Percentiles rank a stretch among this genome's conserved stretches.
phyloP scores from a whole-genome alignment of 2,329 filamentous ascomycete species.

The Coleophoma crateriformis region DNA sequence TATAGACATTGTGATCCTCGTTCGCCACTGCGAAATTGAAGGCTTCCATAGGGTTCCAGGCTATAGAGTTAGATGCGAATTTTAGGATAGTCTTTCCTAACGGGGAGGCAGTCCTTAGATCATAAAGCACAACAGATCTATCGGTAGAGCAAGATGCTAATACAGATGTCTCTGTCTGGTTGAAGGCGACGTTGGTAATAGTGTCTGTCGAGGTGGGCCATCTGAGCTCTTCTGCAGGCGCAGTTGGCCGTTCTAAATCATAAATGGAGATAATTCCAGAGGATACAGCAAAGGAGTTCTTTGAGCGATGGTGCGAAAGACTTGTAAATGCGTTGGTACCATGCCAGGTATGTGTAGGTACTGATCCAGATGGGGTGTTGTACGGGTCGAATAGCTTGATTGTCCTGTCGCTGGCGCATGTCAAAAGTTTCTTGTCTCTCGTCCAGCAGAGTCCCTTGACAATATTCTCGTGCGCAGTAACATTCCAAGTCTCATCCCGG shows the following conservation, averaged over 20 bases:
- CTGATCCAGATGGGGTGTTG: constrained; percentile 58
- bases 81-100: constrained; percentile 76
- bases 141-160: constrained; percentile 82
- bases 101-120: constrained; percentile 80
- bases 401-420: constrained; percentile 79
- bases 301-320: constrained; percentile 74
- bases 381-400: constrained; percentile 93
- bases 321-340: constrained; percentile 78
- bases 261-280: constrained; percentile 81
- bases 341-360: constrained; percentile 80
- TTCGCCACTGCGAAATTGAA: constrained; percentile 92
- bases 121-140: constrained; percentile 83
- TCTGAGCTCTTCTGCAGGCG: constrained; percentile 73
- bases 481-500: constrained; percentile 69
- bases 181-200: constrained; percentile 83
- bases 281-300: constrained; percentile 73
- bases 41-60: constrained; percentile 96
- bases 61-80: constrained; percentile 76
- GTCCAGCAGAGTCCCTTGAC: constrained; percentile 93
- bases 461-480: constrained; percentile 84
- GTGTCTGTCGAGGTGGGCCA: constrained; percentile 91
- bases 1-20: constrained; percentile 86
- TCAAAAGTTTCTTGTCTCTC: constrained; percentile 75
- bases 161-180: constrained; percentile 89
- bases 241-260: constrained; percentile 75